Percentiles rank a stretch among this genome's conserved stretches.
phyloP scores from a whole-genome alignment of 2,329 filamentous ascomycete genomes.

The Davidsoniella australis region DNA sequence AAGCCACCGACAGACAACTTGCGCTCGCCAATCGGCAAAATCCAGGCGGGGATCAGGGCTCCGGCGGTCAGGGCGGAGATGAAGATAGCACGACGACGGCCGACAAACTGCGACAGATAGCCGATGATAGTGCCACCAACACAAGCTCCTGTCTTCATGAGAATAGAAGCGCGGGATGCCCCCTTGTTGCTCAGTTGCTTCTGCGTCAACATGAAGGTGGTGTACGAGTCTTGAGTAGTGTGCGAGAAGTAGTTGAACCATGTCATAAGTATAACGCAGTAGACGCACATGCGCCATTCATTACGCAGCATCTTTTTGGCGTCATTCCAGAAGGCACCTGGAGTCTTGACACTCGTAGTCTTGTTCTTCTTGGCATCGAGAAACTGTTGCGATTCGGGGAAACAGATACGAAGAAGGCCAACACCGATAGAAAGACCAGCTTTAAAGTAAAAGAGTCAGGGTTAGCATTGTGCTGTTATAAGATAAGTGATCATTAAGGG shows the following conservation, averaged over 20 bases:
- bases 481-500: not conserved
- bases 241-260: conserved; percentile 64
- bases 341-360: conserved; percentile 20
- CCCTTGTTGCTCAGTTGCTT: conserved; percentile 49
- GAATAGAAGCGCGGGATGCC: conserved; percentile 57
- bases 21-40: conserved; percentile 42
- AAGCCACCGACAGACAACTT: conserved; percentile 47
- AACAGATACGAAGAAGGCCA: conserved; percentile 48
- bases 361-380: conserved; percentile 42
- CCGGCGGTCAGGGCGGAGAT: conserved; percentile 41
- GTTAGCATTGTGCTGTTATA: conserved; percentile 6
- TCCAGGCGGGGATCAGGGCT: conserved; percentile 51
- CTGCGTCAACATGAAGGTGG: conserved; percentile 59
- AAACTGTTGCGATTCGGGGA: conserved; percentile 64
- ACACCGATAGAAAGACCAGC: conserved; percentile 50
- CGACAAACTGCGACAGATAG: conserved; percentile 58
- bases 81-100: conserved; percentile 53
- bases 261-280: conserved; percentile 64
- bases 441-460: conserved; percentile 11
- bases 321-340: conserved; percentile 46
- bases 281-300: conserved; percentile 64
- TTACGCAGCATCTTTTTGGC: conserved; percentile 47
- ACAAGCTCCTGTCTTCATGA: conserved; percentile 66
- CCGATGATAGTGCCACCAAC: conserved; percentile 58
- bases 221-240: conserved; percentile 67